Base-by-base conservation (phyloP, 805 yeast species). In the Metschnikowia arizonensis region DNA sequence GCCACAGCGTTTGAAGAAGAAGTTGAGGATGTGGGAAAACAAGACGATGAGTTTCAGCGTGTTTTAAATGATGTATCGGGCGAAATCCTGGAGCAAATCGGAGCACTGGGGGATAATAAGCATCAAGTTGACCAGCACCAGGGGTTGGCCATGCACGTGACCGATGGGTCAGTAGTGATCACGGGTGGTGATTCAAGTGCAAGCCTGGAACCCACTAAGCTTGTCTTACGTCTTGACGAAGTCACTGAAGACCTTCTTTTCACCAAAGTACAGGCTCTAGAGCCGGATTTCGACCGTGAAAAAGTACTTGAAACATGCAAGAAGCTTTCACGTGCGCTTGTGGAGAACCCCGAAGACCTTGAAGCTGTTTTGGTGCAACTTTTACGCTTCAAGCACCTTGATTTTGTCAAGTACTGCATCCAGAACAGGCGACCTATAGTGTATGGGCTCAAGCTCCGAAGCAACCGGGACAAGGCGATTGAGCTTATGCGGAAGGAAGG, bases 311-410 rank as follows among this genome's bases (percentile, higher is more conserved):
- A 48, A 10, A 32, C 70, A 4, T 60, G 82, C 5, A 54, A 62
- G 1, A 58, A 65, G 11, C 64, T 83, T 1, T 60, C 72, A 18
- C 59, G 57, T 1, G 50, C 71, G 8, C 59, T 88, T 2, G 42
- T 39, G 26, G 42, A 39, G 21, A 60, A 70, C 24, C 57, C 63
- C 10, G 63, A 77, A 31, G 73, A 70, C 14, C 67, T 80, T 37
- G 88, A 83, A 51, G 74, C 73, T 32, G 72, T 68, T n/a, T 58
- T 88, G 5, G 61, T 77, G 55, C 76, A 74, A 24, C 49, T 78
- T 1, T 63, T 85, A n/a, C 77, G 78, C 6, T 68, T 65, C 44
- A 82, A 79, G 31, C 65, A 78, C 46, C 66, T 75, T 35, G 74
- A 68, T 0, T 59, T 85, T n/a, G 73, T 79, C 2, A 69, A 73